Evolutionary conservation across 108 stramenopile genomes (phyloP).

Genomic region (Cylindrotheca closterium): DNA sequence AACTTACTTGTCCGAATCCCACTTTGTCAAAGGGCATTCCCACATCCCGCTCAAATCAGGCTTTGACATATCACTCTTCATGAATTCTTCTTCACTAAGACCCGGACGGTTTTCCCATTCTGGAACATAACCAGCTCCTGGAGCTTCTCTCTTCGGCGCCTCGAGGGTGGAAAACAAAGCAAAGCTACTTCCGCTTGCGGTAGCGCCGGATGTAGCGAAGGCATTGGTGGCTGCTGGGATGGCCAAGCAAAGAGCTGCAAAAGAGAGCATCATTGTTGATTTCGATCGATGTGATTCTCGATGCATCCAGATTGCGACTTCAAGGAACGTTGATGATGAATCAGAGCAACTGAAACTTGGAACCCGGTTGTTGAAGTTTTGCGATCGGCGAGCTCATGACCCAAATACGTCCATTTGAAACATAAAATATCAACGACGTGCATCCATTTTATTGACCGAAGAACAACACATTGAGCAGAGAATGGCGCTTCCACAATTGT

Average conservation of each 20-base stretch:
- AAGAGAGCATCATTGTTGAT: slow-evolving; percentile 47
- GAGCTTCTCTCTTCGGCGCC: slow-evolving; percentile 61
- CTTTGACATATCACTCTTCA: slow-evolving; percentile 62
- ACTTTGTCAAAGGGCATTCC: slow-evolving; percentile 89
- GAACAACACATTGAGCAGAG: background rate
- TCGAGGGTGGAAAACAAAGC: slow-evolving; percentile 24
- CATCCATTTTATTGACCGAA: too few species aligned
- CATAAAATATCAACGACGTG: background rate
- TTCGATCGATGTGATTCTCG: background rate
- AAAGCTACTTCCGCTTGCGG: slow-evolving; percentile 3
- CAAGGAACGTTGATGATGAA: too few species aligned
- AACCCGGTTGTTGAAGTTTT: background rate
- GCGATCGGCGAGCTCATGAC: background rate
- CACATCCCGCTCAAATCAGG: slow-evolving; percentile 77
- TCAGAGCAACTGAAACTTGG: background rate
- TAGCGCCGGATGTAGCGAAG: slow-evolving; percentile 20
- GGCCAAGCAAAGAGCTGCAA: slow-evolving; percentile 25
- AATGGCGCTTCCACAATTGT: too few species aligned
- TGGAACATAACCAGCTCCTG: slow-evolving; percentile 71
- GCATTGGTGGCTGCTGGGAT: slow-evolving; percentile 17
- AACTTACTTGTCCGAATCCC: slow-evolving; percentile 70
- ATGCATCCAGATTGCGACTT: too few species aligned
- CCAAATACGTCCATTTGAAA: background rate
- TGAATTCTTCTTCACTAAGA: slow-evolving; percentile 63
- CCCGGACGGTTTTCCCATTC: slow-evolving; percentile 80